Evolutionary conservation across 1,139 yeast genomes (phyloP).

Genomic region (Hyphopichia wangnamkhiaoensis): DNA sequence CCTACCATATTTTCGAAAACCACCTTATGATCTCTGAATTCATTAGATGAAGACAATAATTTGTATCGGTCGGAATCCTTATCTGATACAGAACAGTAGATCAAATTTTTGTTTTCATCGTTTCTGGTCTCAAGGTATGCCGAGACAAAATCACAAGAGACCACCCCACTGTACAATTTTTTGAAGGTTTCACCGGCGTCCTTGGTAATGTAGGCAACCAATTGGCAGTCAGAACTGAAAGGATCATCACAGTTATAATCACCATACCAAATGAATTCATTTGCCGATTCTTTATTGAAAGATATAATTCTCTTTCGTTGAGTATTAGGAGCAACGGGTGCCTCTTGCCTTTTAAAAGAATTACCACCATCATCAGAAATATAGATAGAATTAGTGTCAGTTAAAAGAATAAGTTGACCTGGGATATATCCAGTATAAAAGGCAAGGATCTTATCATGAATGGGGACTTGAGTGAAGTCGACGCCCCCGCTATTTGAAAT

Average conservation of each 20-base stretch:
- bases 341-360: slow-evolving; percentile 41
- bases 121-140: slow-evolving; percentile 39
- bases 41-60: slow-evolving; percentile 29
- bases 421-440: slow-evolving; percentile 62
- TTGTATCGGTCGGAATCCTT: slow-evolving; percentile 21
- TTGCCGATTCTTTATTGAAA: slow-evolving; percentile 57
- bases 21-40: slow-evolving; percentile 22
- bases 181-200: slow-evolving; percentile 68
- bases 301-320: slow-evolving; percentile 42
- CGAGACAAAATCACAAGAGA: slow-evolving; percentile 69
- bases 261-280: slow-evolving; percentile 73
- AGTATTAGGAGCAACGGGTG: slow-evolving; percentile 54
- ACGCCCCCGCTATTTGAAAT: slow-evolving; percentile 82
- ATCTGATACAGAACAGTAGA: slow-evolving; percentile 59
- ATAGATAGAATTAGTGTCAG: slow-evolving; percentile 52
- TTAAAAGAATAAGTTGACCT: slow-evolving; percentile 64
- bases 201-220: slow-evolving; percentile 58
- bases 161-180: slow-evolving; percentile 50
- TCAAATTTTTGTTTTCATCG: slow-evolving; percentile 46
- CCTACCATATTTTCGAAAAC: slow-evolving; percentile 39
- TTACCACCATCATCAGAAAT: slow-evolving; percentile 70
- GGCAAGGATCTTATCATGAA: slow-evolving; percentile 51
- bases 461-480: slow-evolving; percentile 50
- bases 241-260: slow-evolving; percentile 54
- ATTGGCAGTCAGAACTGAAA: slow-evolving; percentile 47